phyloP scores from a whole-genome alignment of 2,329 filamentous ascomycete species.

The Fusarium phyllophilum region DNA sequence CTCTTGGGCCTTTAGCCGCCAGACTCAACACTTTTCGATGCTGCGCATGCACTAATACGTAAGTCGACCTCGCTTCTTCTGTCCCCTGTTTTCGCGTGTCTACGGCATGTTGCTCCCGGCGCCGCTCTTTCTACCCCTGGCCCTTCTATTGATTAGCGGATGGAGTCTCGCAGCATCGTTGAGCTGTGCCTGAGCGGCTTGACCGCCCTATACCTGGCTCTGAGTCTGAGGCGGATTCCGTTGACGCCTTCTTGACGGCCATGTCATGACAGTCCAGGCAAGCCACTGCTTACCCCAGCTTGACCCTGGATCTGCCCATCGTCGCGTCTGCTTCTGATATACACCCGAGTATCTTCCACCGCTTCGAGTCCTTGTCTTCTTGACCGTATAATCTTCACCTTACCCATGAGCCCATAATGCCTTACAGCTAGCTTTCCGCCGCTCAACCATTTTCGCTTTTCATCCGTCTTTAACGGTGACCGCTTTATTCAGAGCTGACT shows the following conservation, averaged over 20 bases:
- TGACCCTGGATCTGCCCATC: conserved; percentile 41
- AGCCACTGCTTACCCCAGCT: conserved; percentile 35
- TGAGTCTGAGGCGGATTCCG: conserved; percentile 8
- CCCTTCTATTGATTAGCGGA: conserved; percentile 35
- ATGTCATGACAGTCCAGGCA: conserved; percentile 21
- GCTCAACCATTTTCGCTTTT: conserved; percentile 10
- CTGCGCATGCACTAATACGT: conserved; percentile 32
- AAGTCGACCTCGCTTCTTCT: conserved; percentile 26
- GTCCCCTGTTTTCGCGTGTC: conserved; percentile 35
- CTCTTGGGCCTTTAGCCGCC: neutral
- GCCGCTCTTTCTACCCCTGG: conserved; percentile 27
- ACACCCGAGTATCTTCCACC: conserved; percentile 33
- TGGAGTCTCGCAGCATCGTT: conserved; percentile 27
- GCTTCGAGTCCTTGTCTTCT: conserved; percentile 20
- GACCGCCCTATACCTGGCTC: conserved; percentile 33
- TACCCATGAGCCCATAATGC: conserved; percentile 33
- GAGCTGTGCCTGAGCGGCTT: conserved; percentile 33
- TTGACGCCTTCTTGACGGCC: conserved; percentile 5
- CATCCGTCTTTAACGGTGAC: conserved; percentile 29
- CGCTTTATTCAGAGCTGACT: conserved; percentile 38
- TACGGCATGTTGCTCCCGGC: conserved; percentile 26
- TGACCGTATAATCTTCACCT: conserved; percentile 38
- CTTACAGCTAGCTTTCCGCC: conserved; percentile 19
- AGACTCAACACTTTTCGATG: conserved; percentile 22
- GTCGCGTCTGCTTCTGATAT: conserved; percentile 27